These are phyloP conservation scores for Pleurostoma richardsiae DNA, from an alignment of 2,329 filamentous ascomycete genomes.

Conservation along the genomic window DNA sequence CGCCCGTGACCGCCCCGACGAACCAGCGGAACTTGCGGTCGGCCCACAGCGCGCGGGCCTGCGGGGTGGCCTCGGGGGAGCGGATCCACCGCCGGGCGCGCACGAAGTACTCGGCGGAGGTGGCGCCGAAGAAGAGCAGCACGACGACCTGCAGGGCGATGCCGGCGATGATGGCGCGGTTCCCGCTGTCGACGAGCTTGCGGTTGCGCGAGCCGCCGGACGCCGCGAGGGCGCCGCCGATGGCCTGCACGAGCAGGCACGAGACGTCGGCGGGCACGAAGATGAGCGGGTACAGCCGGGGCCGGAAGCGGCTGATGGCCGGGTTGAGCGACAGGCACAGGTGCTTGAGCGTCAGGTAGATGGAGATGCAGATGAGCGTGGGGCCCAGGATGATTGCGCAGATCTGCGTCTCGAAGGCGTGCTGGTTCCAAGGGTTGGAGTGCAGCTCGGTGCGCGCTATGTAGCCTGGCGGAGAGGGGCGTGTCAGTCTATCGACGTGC, in stretches of 20 bases:
- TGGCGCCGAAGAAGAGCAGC: constrained; percentile 36
- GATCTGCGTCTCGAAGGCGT: constrained; percentile 54
- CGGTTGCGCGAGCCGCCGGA: constrained; percentile 23
- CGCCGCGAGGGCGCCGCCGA: constrained; percentile 52
- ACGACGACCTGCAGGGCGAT: constrained; percentile 50
- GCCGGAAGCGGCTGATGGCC: constrained; percentile 42
- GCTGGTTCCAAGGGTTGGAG: constrained; percentile 47
- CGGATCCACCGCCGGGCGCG: constrained; percentile 33
- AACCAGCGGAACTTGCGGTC: constrained; percentile 38
- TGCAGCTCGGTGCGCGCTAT: constrained; percentile 44
- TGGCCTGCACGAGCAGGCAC: constrained; percentile 54
- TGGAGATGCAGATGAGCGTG: constrained; percentile 55
- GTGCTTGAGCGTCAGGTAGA: constrained; percentile 62
- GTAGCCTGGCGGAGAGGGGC: constrained; percentile 35
- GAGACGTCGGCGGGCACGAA: constrained; percentile 56
- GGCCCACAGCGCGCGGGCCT: constrained; percentile 32
- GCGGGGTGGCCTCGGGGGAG: constrained; percentile 18
- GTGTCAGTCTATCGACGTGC: too few species aligned
- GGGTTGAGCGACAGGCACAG: constrained; percentile 44
- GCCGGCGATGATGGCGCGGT: constrained; percentile 48
- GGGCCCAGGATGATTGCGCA: constrained; percentile 54
- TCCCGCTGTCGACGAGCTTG: constrained; percentile 36
- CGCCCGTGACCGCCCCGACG: constrained; percentile 33
- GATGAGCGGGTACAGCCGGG: constrained; percentile 48
- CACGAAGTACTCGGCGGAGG: constrained; percentile 39